Percentiles rank a stretch among this genome's conserved stretches.
These are phyloP conservation scores for Beta lomatogona DNA, from an alignment of 179 eudicot species.

Conservation along the genomic window DNA sequence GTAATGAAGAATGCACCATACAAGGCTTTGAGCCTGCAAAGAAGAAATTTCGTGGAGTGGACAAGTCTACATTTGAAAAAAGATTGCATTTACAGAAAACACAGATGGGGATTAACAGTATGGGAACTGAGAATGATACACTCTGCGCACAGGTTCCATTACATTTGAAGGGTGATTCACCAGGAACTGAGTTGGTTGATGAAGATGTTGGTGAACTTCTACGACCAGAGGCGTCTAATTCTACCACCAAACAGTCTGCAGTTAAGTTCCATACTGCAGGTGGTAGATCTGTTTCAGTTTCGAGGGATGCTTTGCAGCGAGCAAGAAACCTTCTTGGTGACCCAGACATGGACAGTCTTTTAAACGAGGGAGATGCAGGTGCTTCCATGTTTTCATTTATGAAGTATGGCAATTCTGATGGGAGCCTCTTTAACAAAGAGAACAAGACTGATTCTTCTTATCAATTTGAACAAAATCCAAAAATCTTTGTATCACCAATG, in stretches of 20 bases:
- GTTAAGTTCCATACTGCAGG: constrained; percentile 85
- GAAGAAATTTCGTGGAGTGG: constrained; percentile 36
- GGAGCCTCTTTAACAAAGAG: constrained; percentile 31
- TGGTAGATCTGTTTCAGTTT: constrained; percentile 85
- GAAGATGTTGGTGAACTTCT: constrained; percentile 34
- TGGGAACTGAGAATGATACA: constrained; percentile 31
- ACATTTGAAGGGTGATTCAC: constrained; percentile 29
- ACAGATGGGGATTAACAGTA: constrained; percentile 12
- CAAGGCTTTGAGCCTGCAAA: constrained; percentile 36
- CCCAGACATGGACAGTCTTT: constrained; percentile 49
- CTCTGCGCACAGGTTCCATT: constrained; percentile 28
- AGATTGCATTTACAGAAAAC: constrained; percentile 21
- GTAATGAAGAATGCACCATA: constrained; percentile 32
- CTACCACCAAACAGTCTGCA: constrained; percentile 49
- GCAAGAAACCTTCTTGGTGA: constrained; percentile 91
- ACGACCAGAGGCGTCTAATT: constrained; percentile 26
- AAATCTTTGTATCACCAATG: constrained; percentile 61
- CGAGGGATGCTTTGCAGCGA: constrained; percentile 78
- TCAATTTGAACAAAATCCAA: constrained; percentile 37
- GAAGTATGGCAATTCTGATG: constrained; percentile 31
- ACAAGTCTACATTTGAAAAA: constrained; percentile 29
- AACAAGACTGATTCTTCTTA: constrained; percentile 29
- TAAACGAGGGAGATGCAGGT: constrained; percentile 45
- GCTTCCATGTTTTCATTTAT: constrained; percentile 43
- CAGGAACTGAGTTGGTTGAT: constrained; percentile 28